Evolutionary conservation across 495 filamentous ascomycete genomes (phyloP), one percentile per base, ranked within the genome.

Genomic region (Xylaria cubensis): DNA sequence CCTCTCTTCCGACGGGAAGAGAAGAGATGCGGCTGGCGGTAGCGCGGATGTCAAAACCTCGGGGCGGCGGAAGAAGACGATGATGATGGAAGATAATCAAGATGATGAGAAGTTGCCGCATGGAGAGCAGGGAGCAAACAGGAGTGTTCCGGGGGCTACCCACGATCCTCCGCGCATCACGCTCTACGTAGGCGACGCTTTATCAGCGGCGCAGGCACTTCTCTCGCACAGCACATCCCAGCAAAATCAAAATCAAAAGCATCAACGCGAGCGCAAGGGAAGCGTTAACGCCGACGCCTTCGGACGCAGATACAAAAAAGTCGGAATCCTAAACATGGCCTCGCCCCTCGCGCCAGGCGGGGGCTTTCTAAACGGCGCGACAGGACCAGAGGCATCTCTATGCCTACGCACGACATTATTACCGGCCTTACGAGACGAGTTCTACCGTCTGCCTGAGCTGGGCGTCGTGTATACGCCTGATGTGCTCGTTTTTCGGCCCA

Each of bases 311-410:
- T 76, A 51, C 77, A 74, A 75, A 75, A 76, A 79, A 59, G 73
- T 83, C 46, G 85, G 79, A 32, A 82, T 92, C 42, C 80, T 93
- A 34, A 93, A 92, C 74, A 87, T 92, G 82, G 90, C 90, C 21
- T 92, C 88, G 13, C 86, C 86, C 0, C 65, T 82, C 1, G 78
- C 75, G 0, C 77, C 86, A 0, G 91, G 90, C 19, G 90, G 91
- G 19, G 89, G 89, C 13, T 90, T 89, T 75, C 76, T 87, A 0
- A 79, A 80, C 26, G 90, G 90, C 24, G 80, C 87, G 1, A 79
- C 83, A 4, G 87, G 89, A 2, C 91, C 92, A 74, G 92, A 93
- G 79, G 91, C 92, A 77, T 85, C 86, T 13, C 36, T 93, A 21
- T 93, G 89, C 76, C 85, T 87, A 71, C 88, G 90, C 50, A 89